Evolutionary conservation across 2,329 filamentous ascomycete species (phyloP), one percentile per base, ranked within the genome.

Genomic region (Trichoderma atrobrunneum): DNA sequence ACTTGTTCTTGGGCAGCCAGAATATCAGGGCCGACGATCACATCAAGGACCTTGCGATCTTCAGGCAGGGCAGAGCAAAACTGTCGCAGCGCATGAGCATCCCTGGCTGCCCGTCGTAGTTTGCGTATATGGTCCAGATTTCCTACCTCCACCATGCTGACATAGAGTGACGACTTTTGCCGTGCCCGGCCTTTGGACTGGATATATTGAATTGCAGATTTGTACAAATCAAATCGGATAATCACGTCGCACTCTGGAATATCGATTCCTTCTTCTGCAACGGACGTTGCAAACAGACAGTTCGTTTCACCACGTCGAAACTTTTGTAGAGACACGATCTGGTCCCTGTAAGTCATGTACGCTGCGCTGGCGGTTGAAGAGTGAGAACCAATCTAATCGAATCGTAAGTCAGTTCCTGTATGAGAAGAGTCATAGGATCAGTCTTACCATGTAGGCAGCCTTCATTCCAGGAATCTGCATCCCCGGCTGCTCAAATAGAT

Each of bases 141-240:
- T 8, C 87, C 87, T 1, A 81, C 78, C 78, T 98, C 95, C 3
- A 93, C 79, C 92, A 99, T 95, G 77, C 93, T 93, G 39, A 95
- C 87, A 79, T 95, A 98, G 74, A 88, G 90, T 0, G 96, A 98
- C 70, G 91, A 87, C 0, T 83, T 81, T 77, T 94, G 92, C 51
- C 96, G 88, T 14, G 96, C 96, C 69, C 96, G 89, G 0, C 96
- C 96, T 74, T 94, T 89, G 16, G 95, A 98, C 80, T 99, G 96
- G 24, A 98, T 91, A 78, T 98, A 98, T 78, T 97, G 93, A 67
- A 98, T 98, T 80, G 97, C 90, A 0, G 95, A 98, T 12, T 87
- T 86, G 81, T 94, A 97, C 3, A 97, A 87, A 78, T 98, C 94
- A 77, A 98, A 99, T 2, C 95, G 83, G 72, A 92, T 85, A 34